These are phyloP conservation scores for Simmondsia chinensis DNA, from an alignment of 148 eudicot genomes.

Conservation along the genomic window DNA sequence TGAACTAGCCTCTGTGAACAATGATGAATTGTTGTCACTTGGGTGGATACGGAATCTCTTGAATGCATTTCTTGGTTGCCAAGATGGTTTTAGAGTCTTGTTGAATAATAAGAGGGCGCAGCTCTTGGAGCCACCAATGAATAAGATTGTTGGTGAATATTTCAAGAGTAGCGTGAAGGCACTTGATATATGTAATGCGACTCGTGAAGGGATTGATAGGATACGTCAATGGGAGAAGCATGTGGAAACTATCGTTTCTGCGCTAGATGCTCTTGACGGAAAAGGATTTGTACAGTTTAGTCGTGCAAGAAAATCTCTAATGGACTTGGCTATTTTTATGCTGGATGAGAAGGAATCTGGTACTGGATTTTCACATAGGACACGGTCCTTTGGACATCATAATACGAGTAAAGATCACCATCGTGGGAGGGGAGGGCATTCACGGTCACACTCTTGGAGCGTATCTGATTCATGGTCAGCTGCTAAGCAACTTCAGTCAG, in stretches of 20 bases:
- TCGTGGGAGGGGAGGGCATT: slow-evolving; percentile 25
- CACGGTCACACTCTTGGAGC: slow-evolving; percentile 63
- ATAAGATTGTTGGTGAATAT: slow-evolving; percentile 31
- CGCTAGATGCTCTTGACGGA: slow-evolving; percentile 28
- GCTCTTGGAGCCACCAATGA: slow-evolving; percentile 37
- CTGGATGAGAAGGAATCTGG: slow-evolving; percentile 48
- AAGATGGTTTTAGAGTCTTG: slow-evolving; percentile 37
- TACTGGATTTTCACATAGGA: slow-evolving; percentile 31
- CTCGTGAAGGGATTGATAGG: slow-evolving; percentile 61
- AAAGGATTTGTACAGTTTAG: slow-evolving; percentile 37
- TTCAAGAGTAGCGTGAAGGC: slow-evolving; percentile 51
- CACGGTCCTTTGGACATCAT: slow-evolving; percentile 55
- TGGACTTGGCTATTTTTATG: slow-evolving; percentile 48
- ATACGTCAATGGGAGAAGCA: slow-evolving; percentile 55
- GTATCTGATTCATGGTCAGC: slow-evolving; percentile 69
- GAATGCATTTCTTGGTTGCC: slow-evolving; percentile 35
- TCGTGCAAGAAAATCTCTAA: slow-evolving; percentile 50
- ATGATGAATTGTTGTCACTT: slow-evolving; percentile 49
- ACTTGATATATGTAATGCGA: slow-evolving; percentile 58
- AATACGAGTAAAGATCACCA: slow-evolving; percentile 28
- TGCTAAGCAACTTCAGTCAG: slow-evolving; percentile 50
- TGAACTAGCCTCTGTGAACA: slow-evolving; percentile 27
- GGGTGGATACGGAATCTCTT: slow-evolving; percentile 44
- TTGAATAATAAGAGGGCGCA: slow-evolving; percentile 26
- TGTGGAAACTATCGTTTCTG: slow-evolving; percentile 39